These are phyloP conservation scores for Linnemannia elongata DNA, from an alignment of 192 early-diverging fungal genomes.

Conservation along the genomic window DNA sequence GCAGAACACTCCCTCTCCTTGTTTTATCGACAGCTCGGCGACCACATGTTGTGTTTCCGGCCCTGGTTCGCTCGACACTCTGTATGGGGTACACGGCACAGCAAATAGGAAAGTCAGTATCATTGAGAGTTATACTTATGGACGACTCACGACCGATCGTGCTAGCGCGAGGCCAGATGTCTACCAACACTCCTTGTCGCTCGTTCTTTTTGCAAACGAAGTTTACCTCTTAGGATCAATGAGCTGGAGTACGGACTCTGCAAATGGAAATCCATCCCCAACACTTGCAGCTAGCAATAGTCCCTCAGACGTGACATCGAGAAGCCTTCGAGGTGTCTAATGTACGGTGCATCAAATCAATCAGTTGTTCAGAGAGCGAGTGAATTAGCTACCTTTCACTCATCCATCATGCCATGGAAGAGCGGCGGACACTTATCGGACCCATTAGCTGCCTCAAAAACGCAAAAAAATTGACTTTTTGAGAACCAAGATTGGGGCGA, in stretches of 20 bases:
- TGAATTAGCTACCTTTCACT: neutral
- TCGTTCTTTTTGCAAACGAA: too few species aligned
- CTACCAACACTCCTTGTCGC: neutral
- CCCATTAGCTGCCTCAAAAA: neutral
- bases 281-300: constrained; percentile 32
- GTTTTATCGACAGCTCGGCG: constrained; percentile 16
- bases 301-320: constrained; percentile 36
- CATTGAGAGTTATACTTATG: neutral
- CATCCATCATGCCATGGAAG: neutral
- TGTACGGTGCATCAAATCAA: neutral
- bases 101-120: neutral
- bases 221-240: constrained; percentile 37
- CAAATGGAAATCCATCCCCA: constrained; percentile 35
- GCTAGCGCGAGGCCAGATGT: too few species aligned
- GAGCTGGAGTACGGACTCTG: constrained; percentile 22
- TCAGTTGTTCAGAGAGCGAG: neutral
- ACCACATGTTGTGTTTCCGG: constrained; percentile 30
- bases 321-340: constrained; percentile 45
- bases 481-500: neutral
- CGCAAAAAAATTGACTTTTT: neutral
- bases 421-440: neutral
- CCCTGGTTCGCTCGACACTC: constrained; percentile 22
- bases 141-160: neutral
- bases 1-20: constrained; percentile 38
- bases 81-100: neutral